Conservation (phyloP, 768 basidiomycete species). For the Suillus ampliporus region DNA sequence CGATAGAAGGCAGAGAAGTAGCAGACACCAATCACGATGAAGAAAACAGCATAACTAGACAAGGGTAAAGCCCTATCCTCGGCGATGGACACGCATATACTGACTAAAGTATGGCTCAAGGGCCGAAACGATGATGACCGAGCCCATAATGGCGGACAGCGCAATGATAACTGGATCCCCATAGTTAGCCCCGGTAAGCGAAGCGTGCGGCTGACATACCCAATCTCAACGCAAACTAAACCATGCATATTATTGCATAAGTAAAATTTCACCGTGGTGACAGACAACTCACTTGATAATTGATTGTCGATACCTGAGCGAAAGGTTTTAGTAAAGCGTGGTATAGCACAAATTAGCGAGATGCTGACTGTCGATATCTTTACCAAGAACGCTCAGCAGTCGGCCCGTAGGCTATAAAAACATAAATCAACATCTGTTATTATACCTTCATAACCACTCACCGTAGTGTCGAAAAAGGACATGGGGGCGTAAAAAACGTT, state of each 20-base stretch:
- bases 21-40: conserved; percentile 63
- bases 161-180: conserved; percentile 51
- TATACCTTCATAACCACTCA: conserved; percentile 25
- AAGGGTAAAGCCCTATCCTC: not conserved
- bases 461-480: conserved; percentile 80
- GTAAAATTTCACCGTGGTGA: not conserved
- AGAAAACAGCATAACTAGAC: conserved; percentile 56
- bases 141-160: conserved; percentile 54
- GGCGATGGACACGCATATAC: conserved; percentile 22
- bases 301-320: conserved; percentile 51
- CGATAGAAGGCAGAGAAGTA: conserved; percentile 75
- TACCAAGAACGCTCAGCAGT: conserved; percentile 65
- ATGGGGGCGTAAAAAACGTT: conserved; percentile 74
- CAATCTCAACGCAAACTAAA: conserved; percentile 60
- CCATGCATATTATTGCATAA: conserved; percentile 9
- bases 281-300: conserved; percentile 48
- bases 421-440: not conserved
- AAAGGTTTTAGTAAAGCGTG: not conserved
- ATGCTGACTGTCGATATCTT: conserved; percentile 63
- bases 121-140: conserved; percentile 60
- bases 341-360: not conserved
- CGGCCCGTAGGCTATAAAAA: conserved; percentile 60
- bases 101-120: conserved; percentile 66
- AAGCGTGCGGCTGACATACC: conserved; percentile 35
- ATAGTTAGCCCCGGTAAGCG: conserved; percentile 3